Conservation (phyloP, 441 rosid genomes). For the Eruca vesicaria region DNA sequence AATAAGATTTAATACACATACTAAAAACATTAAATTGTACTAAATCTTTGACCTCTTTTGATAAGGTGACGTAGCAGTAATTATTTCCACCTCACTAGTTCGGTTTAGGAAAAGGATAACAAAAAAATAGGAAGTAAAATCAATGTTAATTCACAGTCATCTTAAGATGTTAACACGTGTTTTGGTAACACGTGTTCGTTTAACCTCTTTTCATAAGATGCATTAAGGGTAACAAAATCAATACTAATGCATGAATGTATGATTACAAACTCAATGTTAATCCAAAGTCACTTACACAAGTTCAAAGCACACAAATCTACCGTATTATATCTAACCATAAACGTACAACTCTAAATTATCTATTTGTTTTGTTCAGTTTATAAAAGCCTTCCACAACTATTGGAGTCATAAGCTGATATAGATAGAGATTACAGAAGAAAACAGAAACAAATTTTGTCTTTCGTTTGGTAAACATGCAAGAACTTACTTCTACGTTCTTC, state of each 20-base stretch:
- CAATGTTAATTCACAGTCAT: too few relatives aligned
- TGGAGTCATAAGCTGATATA: background rate
- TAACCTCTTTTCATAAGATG: too few relatives aligned
- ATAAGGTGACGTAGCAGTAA: background rate
- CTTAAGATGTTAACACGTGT: too few relatives aligned
- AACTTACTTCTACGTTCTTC: slow-evolving; percentile 11
- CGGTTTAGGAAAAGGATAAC: background rate
- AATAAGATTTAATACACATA: too few relatives aligned
- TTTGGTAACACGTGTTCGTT: too few relatives aligned
- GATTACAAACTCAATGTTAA: background rate
- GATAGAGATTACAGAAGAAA: background rate
- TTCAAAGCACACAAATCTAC: background rate
- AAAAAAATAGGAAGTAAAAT: background rate
- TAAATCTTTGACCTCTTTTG: background rate
- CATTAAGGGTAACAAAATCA: slow-evolving; percentile 4
- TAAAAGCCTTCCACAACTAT: background rate
- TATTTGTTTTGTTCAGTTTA: background rate
- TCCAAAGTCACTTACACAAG: background rate
- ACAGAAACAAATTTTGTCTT: background rate
- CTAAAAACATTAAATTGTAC: background rate
- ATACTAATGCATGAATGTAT: background rate
- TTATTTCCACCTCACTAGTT: background rate
- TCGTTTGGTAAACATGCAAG: slow-evolving; percentile 6
- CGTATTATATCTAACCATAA: background rate
- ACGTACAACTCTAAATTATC: background rate